Base-by-base conservation (phyloP, 768 basidiomycete genomes). In the Rhodotorula kratochvilovae region DNA sequence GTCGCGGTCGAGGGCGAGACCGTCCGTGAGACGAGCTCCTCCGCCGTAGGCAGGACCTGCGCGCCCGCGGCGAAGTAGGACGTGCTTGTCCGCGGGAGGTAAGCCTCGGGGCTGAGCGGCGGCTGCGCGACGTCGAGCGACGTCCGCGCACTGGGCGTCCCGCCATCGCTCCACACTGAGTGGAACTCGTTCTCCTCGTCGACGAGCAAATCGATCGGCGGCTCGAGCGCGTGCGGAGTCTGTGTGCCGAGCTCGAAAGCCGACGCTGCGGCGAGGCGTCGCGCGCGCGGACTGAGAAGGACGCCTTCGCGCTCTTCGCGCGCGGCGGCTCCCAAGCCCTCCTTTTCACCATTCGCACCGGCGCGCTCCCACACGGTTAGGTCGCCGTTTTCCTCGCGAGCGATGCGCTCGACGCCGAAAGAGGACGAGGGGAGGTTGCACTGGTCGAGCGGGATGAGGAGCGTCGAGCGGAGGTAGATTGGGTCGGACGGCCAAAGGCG, bases 401-500 rank as follows among this genome's bases (percentile, higher is more conserved):
- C 67, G 29, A 72, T 57, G 25, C 70, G 42, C 19, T 72, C 67
- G 59, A 75, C 61, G 35, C 66, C 62, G 23, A 66, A 66, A 1
- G 74, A 67, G 2, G 69, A 63, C n/a, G 74, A 70, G 5, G 77
- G 72, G 10, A 73, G 74, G 61, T 74, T 68, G 65, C 77, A 78
- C 13, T 66, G 65, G 58, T 78, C 82, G 55, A 83, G 77, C 0
- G 94, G 92, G 67, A 98, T 88, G 77, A 90, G 88, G 46, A 96
- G 86, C 12, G 86, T 83, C 57, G 87, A 87, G 39, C 94, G 89
- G 45, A 93, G 85, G 81, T 95, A 91, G 57, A 99, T 90, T 2
- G 91, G 85, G 79, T 98, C 96, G 13, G 90, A 89, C 12, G 91
- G 80, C 96, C 96, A 99, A 15, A 99, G 83, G 74, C 93, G 91